phyloP scores from a whole-genome alignment of 2,329 filamentous ascomycete genomes.

The Cytospora paraplurivora region DNA sequence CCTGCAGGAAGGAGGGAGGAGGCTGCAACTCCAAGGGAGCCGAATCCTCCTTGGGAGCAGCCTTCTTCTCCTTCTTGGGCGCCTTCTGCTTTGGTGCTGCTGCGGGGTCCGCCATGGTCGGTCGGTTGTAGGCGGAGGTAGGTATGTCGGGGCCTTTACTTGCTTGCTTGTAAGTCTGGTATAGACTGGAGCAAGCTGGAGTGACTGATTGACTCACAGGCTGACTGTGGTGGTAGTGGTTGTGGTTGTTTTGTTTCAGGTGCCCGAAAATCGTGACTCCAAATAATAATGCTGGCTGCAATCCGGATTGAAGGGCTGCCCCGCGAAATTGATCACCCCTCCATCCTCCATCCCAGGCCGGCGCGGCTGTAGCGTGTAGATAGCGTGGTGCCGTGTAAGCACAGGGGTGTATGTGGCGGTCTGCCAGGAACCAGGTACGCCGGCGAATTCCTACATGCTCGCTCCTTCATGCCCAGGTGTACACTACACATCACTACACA shows the following conservation, averaged over 20 bases:
- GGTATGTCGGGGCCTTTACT: too few species aligned
- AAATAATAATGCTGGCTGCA: not conserved
- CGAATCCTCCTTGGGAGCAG: constrained; percentile 40
- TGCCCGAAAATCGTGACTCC: not conserved
- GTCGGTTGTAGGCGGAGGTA: not conserved
- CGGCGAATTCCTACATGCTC: not conserved
- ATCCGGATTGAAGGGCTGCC: not conserved
- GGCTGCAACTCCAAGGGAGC: constrained; percentile 52
- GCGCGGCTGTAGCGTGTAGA: not conserved
- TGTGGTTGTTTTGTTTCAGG: not conserved
- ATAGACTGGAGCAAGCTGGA: not conserved
- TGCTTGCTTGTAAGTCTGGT: too few species aligned
- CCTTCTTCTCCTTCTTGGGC: constrained; percentile 54
- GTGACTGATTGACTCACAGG: not conserved
- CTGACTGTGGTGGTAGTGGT: not conserved
- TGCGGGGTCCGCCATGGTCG: constrained; percentile 26
- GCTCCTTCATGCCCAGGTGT: too few species aligned
- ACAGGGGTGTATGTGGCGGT: not conserved
- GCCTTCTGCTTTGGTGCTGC: constrained; percentile 35
- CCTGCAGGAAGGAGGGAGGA: constrained; percentile 75
- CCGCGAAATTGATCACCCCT: not conserved
- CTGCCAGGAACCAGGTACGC: not conserved
- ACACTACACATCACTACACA: not conserved
- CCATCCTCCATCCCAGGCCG: not conserved
- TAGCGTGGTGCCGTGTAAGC: not conserved